Conservation (phyloP, 352 stramenopile species). For the Globisporangium okanoganense region DNA sequence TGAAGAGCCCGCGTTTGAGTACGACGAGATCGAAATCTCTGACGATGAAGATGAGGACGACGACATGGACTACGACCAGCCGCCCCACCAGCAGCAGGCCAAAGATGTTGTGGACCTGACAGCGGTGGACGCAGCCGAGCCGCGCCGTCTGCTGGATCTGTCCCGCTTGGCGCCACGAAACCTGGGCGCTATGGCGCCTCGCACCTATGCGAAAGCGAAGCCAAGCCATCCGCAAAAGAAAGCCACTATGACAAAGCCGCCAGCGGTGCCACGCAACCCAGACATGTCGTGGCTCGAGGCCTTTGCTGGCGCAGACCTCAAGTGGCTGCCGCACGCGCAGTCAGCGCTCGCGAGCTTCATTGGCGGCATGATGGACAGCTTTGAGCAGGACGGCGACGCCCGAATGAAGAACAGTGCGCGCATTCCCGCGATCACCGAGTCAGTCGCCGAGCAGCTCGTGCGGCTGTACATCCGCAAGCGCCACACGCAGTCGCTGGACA, state of each 20-base stretch:
- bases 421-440: constrained; percentile 18
- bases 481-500: constrained; percentile 16
- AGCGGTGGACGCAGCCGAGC: background rate
- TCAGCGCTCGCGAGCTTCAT: constrained; percentile 35
- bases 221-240: background rate
- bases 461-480: constrained; percentile 34
- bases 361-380: constrained; percentile 30
- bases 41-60: constrained; percentile 18
- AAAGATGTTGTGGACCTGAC: constrained; percentile 1
- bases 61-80: background rate
- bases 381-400: constrained; percentile 27
- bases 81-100: background rate
- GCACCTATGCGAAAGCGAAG: background rate
- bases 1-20: constrained; percentile 6
- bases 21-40: constrained; percentile 13
- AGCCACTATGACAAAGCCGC: background rate
- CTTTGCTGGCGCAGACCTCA: constrained; percentile 27
- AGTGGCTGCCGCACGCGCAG: constrained; percentile 32
- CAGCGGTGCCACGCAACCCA: constrained; percentile 15
- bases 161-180: background rate
- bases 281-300: constrained; percentile 32
- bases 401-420: background rate
- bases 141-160: background rate
- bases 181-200: background rate
- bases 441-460: constrained; percentile 31